These are phyloP conservation scores for Epichloe sp. DNA, from an alignment of 2,329 filamentous ascomycete genomes.

Conservation along the genomic window DNA sequence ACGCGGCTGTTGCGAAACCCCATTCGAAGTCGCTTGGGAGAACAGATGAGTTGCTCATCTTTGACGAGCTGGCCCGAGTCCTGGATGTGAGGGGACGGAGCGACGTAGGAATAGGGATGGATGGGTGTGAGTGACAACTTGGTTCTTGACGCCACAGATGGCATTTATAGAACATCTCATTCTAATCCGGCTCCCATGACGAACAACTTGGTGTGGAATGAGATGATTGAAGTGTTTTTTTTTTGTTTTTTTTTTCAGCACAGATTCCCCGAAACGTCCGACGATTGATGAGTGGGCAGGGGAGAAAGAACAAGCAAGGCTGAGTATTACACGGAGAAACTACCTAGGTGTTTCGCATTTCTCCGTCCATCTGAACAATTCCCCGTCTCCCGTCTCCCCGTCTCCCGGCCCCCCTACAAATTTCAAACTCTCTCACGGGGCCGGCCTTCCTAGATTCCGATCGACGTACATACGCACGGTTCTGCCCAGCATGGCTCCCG, in stretches of 20 bases:
- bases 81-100: background rate
- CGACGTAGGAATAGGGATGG: too few relatives aligned
- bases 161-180: background rate
- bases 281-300: too few relatives aligned
- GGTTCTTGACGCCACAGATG: too few relatives aligned
- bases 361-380: background rate
- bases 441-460: background rate
- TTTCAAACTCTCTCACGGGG: background rate
- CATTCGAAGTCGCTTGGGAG: constrained; percentile 25
- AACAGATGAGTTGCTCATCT: constrained; percentile 6
- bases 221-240: too few relatives aligned
- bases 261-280: too few relatives aligned
- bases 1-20: constrained; percentile 29
- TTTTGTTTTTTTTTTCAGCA: too few relatives aligned
- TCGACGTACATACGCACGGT: background rate
- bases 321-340: background rate
- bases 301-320: background rate
- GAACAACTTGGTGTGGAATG: background rate
- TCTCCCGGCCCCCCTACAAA: background rate
- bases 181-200: background rate
- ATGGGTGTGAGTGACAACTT: too few relatives aligned
- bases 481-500: constrained; percentile 15
- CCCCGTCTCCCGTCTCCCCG: too few relatives aligned
- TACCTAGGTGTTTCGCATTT: background rate
- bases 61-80: background rate